phyloP scores from a whole-genome alignment of 2,329 filamentous ascomycete genomes.

The Aureobasidium sp. region DNA sequence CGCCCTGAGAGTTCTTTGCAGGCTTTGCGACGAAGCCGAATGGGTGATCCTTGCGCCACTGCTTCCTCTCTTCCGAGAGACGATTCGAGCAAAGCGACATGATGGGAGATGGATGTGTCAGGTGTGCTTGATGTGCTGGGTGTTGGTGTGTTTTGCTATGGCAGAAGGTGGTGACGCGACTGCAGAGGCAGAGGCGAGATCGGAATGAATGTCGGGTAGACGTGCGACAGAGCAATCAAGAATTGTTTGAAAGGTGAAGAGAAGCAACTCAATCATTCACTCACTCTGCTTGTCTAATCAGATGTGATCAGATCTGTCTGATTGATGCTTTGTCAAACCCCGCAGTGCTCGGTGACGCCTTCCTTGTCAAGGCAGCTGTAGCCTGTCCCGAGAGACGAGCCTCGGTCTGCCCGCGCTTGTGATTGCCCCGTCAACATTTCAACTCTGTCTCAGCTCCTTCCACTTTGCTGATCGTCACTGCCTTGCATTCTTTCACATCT shows the following conservation, averaged over 20 bases:
- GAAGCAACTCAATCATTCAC: too few species aligned
- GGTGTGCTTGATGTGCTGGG: neutral
- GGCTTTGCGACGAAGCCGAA: slow-evolving; percentile 97
- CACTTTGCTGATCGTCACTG: neutral
- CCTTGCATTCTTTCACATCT: neutral
- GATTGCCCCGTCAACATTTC: neutral
- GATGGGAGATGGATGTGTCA: neutral
- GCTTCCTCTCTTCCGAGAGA: slow-evolving; percentile 84
- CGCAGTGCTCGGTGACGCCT: neutral
- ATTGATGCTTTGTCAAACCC: neutral
- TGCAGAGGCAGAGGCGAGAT: neutral
- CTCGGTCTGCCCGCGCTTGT: neutral
- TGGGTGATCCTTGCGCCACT: slow-evolving; percentile 94
- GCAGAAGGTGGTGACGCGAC: neutral
- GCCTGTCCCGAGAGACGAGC: neutral
- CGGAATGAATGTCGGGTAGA: neutral
- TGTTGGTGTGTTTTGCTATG: neutral
- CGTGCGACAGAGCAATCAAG: neutral
- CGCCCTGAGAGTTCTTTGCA: slow-evolving; percentile 66
- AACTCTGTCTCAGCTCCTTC: neutral
- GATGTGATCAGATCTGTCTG: neutral
- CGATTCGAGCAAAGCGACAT: slow-evolving; percentile 90
- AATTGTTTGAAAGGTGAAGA: neutral
- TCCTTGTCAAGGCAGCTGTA: neutral
- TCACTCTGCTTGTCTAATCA: slow-evolving; percentile 5